Base-by-base conservation (phyloP, 305 asterid species). In the Solanum aculeatissimum region DNA sequence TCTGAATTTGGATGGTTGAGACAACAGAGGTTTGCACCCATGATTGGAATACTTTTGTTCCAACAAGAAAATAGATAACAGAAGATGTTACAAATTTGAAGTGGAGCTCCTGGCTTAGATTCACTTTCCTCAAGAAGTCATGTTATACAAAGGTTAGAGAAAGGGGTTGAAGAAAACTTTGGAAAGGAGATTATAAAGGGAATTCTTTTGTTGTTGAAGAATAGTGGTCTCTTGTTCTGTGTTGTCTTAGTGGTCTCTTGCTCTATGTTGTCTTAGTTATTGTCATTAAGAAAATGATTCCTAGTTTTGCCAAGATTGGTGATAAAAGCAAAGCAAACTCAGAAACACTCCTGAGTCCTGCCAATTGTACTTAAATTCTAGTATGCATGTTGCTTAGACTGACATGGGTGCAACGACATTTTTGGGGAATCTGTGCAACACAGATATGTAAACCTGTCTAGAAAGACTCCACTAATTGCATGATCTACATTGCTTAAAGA, bases 1-100 rank as follows among this genome's bases (percentile, higher is more conserved):
- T 71, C 82, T 35, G 47, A 54, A 57, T 40, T 51, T 32, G 58
- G 40, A 3, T 54, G n/a, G 43, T 13, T 70, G 15, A 71, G 53
- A 71, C 85, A 83, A 55, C 86, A 83, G 6, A 83, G 82, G 2
- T 38, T 70, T 1, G 86, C 66, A 32, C 85, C 72, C 86, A 83
- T 83, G 9, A 58, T n/a, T 72, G 19, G 10, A 14, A 14, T 14
- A 2, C 15, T 3, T 15, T 29, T 65, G 4, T 65, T 65, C 19
- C 15, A 29, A 65, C 72, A 65, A 65, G 21, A 27, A 63, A 13
- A 40, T 8, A 40, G 45, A 40, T 40, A 40, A 40, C 45, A 40
- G 45, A 40, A 57, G 27, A 57, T 57, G 27, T n/a, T n/a, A 57
- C 21, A 2, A 12, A 57, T n/a, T 57, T 57, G 21, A 57, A 12